A percentile compares a stretch with the other conserved stretches of the same genome.
phyloP scores from a whole-genome alignment of 208 protist species.

The Leishmania aethiopica region DNA sequence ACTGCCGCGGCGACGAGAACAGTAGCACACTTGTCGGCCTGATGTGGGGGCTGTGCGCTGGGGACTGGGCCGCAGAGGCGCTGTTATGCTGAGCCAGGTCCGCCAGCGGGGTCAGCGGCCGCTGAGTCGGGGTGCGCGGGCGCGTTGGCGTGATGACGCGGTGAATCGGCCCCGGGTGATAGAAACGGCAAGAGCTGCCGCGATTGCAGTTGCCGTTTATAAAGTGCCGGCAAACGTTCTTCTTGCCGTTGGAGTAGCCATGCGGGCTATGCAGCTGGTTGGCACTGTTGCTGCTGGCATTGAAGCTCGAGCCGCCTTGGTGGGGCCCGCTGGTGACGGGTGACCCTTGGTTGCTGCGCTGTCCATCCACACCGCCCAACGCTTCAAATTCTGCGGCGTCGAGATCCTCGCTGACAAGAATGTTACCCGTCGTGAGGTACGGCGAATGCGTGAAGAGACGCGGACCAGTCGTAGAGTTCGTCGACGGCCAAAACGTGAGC shows the following conservation, averaged over 20 bases:
- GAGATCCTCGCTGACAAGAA: conserved; percentile 20
- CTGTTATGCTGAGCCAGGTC: conserved; percentile 34
- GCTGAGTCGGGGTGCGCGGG: conserved; percentile 32
- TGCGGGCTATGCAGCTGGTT: background rate
- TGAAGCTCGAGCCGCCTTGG: conserved; percentile 7
- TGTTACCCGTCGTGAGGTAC: conserved; percentile 26
- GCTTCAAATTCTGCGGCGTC: background rate
- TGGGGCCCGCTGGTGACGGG: background rate
- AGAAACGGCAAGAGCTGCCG: conserved; percentile 61
- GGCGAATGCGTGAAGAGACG: conserved; percentile 23
- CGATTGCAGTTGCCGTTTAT: conserved; percentile 64
- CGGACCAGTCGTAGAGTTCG: background rate
- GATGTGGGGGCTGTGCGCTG: conserved; percentile 11
- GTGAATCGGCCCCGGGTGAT: conserved; percentile 48
- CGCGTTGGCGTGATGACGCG: conserved; percentile 38
- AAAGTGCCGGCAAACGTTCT: conserved; percentile 63
- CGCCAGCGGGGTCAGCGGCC: conserved; percentile 47
- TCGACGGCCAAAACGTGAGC: background rate
- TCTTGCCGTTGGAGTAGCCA: conserved; percentile 1
- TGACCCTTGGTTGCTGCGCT: background rate
- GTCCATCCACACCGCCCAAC: background rate
- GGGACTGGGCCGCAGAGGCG: conserved; percentile 17
- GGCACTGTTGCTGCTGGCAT: conserved; percentile 1
- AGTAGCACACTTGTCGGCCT: background rate
- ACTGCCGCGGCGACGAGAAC: background rate